These are phyloP conservation scores for Triangularia setosa DNA, from an alignment of 2,329 filamentous ascomycete genomes.

Conservation along the genomic window DNA sequence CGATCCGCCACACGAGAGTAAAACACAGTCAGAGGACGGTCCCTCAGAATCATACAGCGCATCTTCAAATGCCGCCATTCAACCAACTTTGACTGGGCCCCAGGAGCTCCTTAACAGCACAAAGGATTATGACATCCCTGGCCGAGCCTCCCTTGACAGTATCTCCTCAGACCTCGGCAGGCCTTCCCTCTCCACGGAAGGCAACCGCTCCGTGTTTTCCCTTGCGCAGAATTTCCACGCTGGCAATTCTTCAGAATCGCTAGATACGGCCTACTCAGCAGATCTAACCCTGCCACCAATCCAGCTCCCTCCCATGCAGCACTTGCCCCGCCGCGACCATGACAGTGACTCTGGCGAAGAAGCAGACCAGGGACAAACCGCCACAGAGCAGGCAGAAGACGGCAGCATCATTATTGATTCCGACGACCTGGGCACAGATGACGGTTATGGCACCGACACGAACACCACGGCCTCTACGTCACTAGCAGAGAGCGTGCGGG, in stretches of 20 bases:
- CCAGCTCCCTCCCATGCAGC: neutral
- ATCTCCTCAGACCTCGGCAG: neutral
- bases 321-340: slow-evolving; percentile 3
- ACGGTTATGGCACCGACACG: slow-evolving; percentile 30
- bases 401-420: slow-evolving; percentile 30
- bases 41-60: neutral
- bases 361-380: slow-evolving; percentile 20
- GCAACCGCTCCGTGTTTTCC: slow-evolving; percentile 9
- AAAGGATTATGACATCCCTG: neutral
- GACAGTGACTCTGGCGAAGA: slow-evolving; percentile 7
- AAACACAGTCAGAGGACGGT: neutral
- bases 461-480: slow-evolving; percentile 32
- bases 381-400: slow-evolving; percentile 27
- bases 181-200: slow-evolving; percentile 3
- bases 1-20: neutral
- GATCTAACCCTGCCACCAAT: neutral
- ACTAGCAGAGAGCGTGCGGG: slow-evolving; percentile 38
- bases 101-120: neutral
- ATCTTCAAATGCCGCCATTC: neutral
- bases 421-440: slow-evolving; percentile 29
- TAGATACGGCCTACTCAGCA: neutral
- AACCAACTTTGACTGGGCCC: neutral
- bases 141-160: neutral
- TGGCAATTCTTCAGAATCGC: neutral
- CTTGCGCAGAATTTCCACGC: slow-evolving; percentile 1